These are phyloP conservation scores for Nakazawaea wickerhamii DNA, from an alignment of 805 yeast genomes.

Conservation along the genomic window DNA sequence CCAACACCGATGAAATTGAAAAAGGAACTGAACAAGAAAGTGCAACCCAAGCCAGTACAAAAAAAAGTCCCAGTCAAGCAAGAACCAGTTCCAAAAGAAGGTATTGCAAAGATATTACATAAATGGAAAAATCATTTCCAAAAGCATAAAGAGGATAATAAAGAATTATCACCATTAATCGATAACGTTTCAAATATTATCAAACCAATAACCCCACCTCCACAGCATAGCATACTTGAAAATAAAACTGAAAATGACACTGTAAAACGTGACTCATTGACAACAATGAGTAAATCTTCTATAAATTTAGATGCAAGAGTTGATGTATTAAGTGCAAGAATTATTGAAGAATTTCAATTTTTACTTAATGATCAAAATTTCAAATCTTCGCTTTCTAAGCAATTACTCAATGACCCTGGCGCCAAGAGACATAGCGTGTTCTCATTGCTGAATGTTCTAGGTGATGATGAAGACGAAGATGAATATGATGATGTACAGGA, in stretches of 20 bases:
- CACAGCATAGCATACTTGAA: slow-evolving; percentile 6
- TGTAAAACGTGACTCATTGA: not conserved
- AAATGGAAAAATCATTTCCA: slow-evolving; percentile 32
- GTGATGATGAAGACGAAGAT: slow-evolving; percentile 15
- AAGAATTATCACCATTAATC: slow-evolving; percentile 18
- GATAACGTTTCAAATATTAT: slow-evolving; percentile 19
- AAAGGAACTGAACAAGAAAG: slow-evolving; percentile 13
- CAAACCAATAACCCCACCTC: slow-evolving; percentile 14
- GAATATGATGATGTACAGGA: slow-evolving; percentile 11
- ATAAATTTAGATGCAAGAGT: slow-evolving; percentile 28
- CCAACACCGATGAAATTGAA: slow-evolving; percentile 64
- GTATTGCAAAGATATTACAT: slow-evolving; percentile 1
- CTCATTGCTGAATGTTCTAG: slow-evolving; percentile 17
- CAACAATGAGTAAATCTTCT: slow-evolving; percentile 12
- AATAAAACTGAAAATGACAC: slow-evolving; percentile 15
- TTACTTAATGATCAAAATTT: slow-evolving; percentile 13
- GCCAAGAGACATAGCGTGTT: slow-evolving; percentile 19
- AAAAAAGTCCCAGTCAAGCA: slow-evolving; percentile 11
- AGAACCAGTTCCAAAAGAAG: not conserved
- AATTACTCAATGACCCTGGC: slow-evolving; percentile 16
- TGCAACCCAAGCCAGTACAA: slow-evolving; percentile 11
- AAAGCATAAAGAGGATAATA: slow-evolving; percentile 12
- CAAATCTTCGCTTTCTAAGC: slow-evolving; percentile 22
- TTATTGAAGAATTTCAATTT: slow-evolving; percentile 61
- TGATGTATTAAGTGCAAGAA: slow-evolving; percentile 66